Base-by-base conservation (phyloP, 371 early-diverging fungal genomes). In the Mucor circinelloides region DNA sequence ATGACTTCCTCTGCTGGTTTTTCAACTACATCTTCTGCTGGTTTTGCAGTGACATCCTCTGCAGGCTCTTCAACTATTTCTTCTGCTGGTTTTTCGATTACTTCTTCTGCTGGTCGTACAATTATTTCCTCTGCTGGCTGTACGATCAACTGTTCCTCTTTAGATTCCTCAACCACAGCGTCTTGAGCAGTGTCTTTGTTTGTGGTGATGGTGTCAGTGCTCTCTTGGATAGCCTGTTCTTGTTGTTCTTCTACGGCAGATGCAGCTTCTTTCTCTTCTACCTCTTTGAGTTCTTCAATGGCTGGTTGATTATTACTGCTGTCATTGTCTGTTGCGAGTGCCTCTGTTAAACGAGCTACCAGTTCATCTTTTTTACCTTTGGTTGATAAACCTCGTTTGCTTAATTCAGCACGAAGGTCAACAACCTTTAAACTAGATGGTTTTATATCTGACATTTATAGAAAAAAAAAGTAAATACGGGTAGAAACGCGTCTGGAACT, bases 321-420 rank as follows among this genome's bases (percentile, higher is more conserved):
- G 13, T 34, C 54, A 8, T 40, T 27, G 4, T 56, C 50, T 13
- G 66, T 57, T 19, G 69, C 70, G 21, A 90, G 48, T 0, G 84
- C 89, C 67, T 88, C 84, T 58, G 85, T 82, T 25, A 93, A 79
- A 28, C 93, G 87, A 50, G 81, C 76, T 5, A 91, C 74, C 9
- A 93, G 73, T 10, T 91, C 93, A 62, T 88, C 89, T 72, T 93
- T 93, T 46, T 93, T 81, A 1, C 93, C 93, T 25, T 84, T 87
- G 2, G 85, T 86, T 9, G 92, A 58, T 23, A 93, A 65, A 6
- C 80, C 78, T 28, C 92, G 85, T 6, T 80, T 78, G 6, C 78
- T 68, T 5, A 93, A 79, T 72, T 90, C 90, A 64, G 78, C 78
- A 63, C 86, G 84, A 61, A 93, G 81, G 48, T 93, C 93, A 9